A percentile compares a stretch with the other conserved stretches of the same genome.
phyloP scores from a whole-genome alignment of 768 basidiomycete species.

The Russula emetica region DNA sequence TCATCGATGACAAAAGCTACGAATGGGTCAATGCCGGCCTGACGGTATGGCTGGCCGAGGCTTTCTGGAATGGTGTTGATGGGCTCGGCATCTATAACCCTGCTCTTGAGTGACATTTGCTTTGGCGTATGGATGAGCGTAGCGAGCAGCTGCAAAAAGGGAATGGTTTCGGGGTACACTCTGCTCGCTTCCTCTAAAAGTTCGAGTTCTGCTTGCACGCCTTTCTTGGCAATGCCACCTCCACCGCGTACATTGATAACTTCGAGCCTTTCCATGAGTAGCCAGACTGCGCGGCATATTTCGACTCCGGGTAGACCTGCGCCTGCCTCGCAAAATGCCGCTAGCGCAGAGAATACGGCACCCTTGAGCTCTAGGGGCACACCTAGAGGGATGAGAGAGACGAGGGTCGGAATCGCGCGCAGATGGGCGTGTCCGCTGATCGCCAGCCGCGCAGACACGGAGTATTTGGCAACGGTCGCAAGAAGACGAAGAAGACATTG shows the following conservation, averaged over 20 bases:
- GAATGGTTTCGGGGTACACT: constrained; percentile 83
- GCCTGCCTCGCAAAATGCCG: constrained; percentile 80
- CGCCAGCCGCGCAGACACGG: constrained; percentile 72
- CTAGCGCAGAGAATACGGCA: constrained; percentile 71
- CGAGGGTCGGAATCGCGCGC: constrained; percentile 74
- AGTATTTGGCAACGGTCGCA: constrained; percentile 67
- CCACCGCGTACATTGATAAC: constrained; percentile 71
- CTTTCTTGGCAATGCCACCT: constrained; percentile 54
- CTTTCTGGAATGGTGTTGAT: constrained; percentile 74
- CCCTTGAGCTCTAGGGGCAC: constrained; percentile 92
- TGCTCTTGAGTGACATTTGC: constrained; percentile 56
- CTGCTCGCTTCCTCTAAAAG: constrained; percentile 76
- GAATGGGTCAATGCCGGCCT: constrained; percentile 78
- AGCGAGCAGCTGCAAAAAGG: constrained; percentile 78
- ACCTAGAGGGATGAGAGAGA: constrained; percentile 71
- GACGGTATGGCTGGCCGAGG: constrained; percentile 74
- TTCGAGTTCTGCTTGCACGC: constrained; percentile 83
- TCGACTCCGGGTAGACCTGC: constrained; percentile 70
- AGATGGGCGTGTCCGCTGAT: constrained; percentile 74
- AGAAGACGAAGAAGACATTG: constrained; percentile 79
- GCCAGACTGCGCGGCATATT: constrained; percentile 80
- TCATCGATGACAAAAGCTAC: constrained; percentile 85
- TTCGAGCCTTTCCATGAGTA: constrained; percentile 76
- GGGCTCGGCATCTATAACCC: constrained; percentile 54
- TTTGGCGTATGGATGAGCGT: constrained; percentile 83